Conservation (phyloP, 2,329 filamentous ascomycete genomes). For the Phialemoniopsis sp. region DNA sequence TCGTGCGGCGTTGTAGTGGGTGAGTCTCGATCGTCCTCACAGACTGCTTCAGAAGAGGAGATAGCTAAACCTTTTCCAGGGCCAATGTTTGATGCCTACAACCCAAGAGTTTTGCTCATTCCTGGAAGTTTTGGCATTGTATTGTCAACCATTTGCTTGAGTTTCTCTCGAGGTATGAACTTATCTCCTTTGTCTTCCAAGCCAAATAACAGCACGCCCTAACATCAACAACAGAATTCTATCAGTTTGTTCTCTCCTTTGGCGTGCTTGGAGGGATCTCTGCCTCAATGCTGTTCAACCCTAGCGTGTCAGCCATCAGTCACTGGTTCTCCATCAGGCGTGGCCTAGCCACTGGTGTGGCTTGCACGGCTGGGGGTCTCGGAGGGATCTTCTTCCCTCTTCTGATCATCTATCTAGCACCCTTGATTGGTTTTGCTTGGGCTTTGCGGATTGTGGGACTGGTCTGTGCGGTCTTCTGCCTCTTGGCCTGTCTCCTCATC, state of each 20-base stretch:
- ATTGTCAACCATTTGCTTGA: no score
- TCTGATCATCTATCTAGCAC: conserved; percentile 17
- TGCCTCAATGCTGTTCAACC: conserved; percentile 22
- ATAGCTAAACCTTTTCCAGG: no score
- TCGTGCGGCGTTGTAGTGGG: no score
- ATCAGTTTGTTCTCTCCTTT: conserved; percentile 21
- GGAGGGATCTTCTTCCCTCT: conserved; percentile 23
- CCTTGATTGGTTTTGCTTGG: conserved; percentile 19
- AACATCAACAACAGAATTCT: conserved; percentile 35
- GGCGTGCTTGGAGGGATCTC: no score
- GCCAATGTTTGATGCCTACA: conserved; percentile 56
- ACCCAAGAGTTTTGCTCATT: no score
- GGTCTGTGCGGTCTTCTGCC: no score
- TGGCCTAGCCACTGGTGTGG: conserved; percentile 16
- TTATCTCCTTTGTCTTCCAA: conserved; percentile 37
- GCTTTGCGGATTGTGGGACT: conserved; percentile 21
- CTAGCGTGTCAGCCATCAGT: conserved; percentile 16
- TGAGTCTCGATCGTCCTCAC: no score
- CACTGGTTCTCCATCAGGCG: conserved; percentile 17
- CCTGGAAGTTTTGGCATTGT: no score
- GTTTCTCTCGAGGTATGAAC: no score
- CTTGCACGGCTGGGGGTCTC: conserved; percentile 15
- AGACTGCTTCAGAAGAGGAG: no score
- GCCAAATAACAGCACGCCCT: conserved; percentile 50
- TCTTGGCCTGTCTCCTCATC: no score